Percentiles rank a stretch among this genome's conserved stretches.
Conservation (phyloP, 2,329 filamentous ascomycete species). For the Cladophialophora yegresii region DNA sequence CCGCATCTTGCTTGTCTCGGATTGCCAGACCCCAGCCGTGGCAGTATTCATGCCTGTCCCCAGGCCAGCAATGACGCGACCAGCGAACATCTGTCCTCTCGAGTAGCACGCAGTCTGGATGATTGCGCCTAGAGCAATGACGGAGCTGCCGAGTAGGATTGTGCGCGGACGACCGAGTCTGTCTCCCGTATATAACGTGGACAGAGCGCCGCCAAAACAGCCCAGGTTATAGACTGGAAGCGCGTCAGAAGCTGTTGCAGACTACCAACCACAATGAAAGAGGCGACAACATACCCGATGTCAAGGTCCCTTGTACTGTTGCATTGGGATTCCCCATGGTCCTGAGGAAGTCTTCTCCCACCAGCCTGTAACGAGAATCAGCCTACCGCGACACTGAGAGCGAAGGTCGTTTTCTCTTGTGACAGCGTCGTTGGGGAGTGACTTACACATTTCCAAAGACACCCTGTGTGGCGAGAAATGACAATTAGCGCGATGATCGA, state of each 20-base stretch:
- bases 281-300: constrained; percentile 37
- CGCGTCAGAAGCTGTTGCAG: not conserved
- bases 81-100: constrained; percentile 48
- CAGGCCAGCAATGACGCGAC: constrained; percentile 51
- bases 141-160: constrained; percentile 44
- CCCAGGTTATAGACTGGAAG: constrained; percentile 45
- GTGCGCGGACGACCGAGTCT: constrained; percentile 49
- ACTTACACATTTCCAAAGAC: constrained; percentile 41
- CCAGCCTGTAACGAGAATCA: constrained; percentile 25
- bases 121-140: constrained; percentile 50
- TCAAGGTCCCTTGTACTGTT: constrained; percentile 35
- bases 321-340: constrained; percentile 27
- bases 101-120: constrained; percentile 48
- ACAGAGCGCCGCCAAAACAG: constrained; percentile 53
- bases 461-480: constrained; percentile 35
- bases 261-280: not conserved
- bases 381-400: not conserved
- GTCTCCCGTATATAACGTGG: constrained; percentile 56
- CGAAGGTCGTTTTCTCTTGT: not conserved
- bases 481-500: not conserved
- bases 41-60: constrained; percentile 40
- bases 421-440: no score
- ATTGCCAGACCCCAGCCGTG: constrained; percentile 47
- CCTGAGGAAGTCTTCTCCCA: constrained; percentile 41
- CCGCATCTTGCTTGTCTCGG: constrained; percentile 54